Conservation (phyloP, 2,329 filamentous ascomycete genomes). For the Pseudocercospora eumusae region DNA sequence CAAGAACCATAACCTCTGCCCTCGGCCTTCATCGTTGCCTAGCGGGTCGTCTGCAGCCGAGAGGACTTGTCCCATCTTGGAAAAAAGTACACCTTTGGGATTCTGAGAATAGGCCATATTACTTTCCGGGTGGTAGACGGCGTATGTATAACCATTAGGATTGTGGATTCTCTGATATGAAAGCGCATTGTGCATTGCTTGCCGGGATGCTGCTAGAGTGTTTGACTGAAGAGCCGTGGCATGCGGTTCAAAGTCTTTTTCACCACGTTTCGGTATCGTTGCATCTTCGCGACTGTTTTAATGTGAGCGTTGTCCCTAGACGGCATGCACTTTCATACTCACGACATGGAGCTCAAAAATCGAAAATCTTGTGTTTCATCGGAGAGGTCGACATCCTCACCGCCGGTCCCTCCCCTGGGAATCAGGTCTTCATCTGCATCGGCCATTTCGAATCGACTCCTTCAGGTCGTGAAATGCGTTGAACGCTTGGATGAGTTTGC, state of each 20-base stretch:
- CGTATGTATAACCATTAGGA: slow-evolving; percentile 66
- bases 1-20: slow-evolving; percentile 67
- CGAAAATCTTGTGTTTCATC: slow-evolving; percentile 88
- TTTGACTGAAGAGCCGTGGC: slow-evolving; percentile 78
- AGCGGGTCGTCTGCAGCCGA: slow-evolving; percentile 53
- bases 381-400: slow-evolving; percentile 71
- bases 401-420: slow-evolving; percentile 57
- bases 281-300: slow-evolving; percentile 38
- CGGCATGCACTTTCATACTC: slow-evolving; percentile 21
- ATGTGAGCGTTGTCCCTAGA: background rate
- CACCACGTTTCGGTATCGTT: slow-evolving; percentile 80
- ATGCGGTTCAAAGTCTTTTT: slow-evolving; percentile 96
- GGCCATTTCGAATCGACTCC: slow-evolving; percentile 35
- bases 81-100: slow-evolving; percentile 70
- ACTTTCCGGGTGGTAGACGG: slow-evolving; percentile 70
- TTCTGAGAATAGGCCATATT: slow-evolving; percentile 65
- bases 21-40: slow-evolving; percentile 33
- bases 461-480: background rate
- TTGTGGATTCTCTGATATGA: slow-evolving; percentile 73
- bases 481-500: background rate
- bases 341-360: slow-evolving; percentile 62
- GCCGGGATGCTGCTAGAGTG: slow-evolving; percentile 75
- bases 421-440: slow-evolving; percentile 43
- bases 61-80: slow-evolving; percentile 71
- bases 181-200: slow-evolving; percentile 86